phyloP scores from a whole-genome alignment of 1,139 yeast genomes.

The Taphrina deformans region DNA sequence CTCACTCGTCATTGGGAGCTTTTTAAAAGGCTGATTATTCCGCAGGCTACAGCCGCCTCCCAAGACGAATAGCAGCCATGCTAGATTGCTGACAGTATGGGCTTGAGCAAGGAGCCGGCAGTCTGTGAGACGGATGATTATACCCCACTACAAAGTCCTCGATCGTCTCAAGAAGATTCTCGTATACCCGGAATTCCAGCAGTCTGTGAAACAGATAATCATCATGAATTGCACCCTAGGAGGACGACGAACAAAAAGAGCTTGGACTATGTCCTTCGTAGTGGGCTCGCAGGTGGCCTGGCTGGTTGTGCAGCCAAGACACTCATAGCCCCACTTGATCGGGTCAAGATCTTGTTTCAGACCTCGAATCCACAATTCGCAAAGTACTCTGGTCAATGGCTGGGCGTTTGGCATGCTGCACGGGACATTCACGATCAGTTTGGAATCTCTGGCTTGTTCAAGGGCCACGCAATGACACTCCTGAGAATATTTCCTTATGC shows the following conservation, averaged over 20 bases:
- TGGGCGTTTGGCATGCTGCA: slow-evolving; percentile 75
- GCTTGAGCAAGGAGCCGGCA: neutral
- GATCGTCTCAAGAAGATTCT: neutral
- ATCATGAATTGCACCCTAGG: neutral
- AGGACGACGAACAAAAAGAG: neutral
- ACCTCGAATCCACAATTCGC: slow-evolving; percentile 88
- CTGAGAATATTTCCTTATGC: slow-evolving; percentile 94
- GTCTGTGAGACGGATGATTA: slow-evolving; percentile 19
- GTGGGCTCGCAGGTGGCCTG: slow-evolving; percentile 92
- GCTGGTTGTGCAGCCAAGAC: slow-evolving; percentile 97
- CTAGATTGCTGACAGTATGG: neutral
- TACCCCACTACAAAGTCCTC: neutral
- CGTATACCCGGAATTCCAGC: neutral
- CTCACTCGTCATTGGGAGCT: too few relatives aligned
- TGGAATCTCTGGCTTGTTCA: slow-evolving; percentile 82
- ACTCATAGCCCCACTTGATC: slow-evolving; percentile 88
- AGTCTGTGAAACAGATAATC: slow-evolving; percentile 10
- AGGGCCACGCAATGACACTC: slow-evolving; percentile 93
- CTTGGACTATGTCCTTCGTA: slow-evolving; percentile 69
- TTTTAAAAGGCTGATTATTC: too few relatives aligned
- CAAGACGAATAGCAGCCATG: neutral
- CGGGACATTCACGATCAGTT: slow-evolving; percentile 63
- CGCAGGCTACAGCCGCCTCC: neutral
- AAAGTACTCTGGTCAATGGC: slow-evolving; percentile 74
- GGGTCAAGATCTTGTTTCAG: slow-evolving; percentile 91